These are phyloP conservation scores for Ananas comosus DNA, from an alignment of 176 grass and related monocot genomes.

Conservation along the genomic window DNA sequence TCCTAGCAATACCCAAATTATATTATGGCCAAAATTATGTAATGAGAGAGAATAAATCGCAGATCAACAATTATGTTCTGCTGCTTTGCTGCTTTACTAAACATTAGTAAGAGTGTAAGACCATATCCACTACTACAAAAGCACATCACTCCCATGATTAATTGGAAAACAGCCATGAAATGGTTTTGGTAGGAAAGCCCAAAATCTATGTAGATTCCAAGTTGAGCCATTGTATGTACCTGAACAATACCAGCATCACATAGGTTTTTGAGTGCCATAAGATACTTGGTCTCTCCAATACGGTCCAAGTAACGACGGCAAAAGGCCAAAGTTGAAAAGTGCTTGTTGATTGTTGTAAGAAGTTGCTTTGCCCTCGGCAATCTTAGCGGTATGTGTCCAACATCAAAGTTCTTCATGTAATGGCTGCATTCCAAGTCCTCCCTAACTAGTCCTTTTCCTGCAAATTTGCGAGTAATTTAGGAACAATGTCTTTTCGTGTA, in stretches of 20 bases:
- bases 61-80: too few species aligned
- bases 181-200: too few species aligned
- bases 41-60: too few species aligned
- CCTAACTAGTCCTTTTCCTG: conserved; percentile 83
- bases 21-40: too few species aligned
- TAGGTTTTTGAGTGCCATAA: conserved; percentile 92
- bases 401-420: conserved; percentile 99
- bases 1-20: too few species aligned
- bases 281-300: conserved; percentile 88
- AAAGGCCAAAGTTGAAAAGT: conserved; percentile 86
- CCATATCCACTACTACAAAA: too few species aligned
- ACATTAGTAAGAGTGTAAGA: too few species aligned
- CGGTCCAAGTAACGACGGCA: conserved; percentile 88
- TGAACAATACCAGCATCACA: conserved; percentile 77
- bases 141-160: too few species aligned
- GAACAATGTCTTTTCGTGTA: conserved; percentile 5
- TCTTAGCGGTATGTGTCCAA: conserved; percentile 77
- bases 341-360: conserved; percentile 90
- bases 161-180: too few species aligned
- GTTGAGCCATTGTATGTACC: conserved; percentile 21
- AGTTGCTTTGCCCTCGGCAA: conserved; percentile 80
- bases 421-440: conserved; percentile 95
- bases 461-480: conserved; percentile 10
- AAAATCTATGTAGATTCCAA: not conserved
- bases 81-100: too few species aligned